These are phyloP conservation scores for Mycena alexandri DNA, from an alignment of 768 basidiomycete genomes.

Conservation along the genomic window DNA sequence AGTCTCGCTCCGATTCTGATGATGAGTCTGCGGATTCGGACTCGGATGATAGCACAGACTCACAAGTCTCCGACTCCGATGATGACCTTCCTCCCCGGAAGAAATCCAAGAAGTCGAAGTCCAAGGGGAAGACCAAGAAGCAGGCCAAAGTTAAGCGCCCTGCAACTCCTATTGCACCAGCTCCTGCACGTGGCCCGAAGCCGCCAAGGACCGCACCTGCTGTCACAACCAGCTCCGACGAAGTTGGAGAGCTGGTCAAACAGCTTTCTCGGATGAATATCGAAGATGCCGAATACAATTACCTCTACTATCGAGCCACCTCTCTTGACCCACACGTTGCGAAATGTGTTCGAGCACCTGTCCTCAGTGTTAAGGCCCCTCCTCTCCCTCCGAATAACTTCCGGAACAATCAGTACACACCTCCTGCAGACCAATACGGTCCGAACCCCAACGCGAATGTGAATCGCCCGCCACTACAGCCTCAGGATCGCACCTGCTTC, in stretches of 20 bases:
- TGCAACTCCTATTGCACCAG: background rate
- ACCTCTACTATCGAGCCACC: constrained; percentile 20
- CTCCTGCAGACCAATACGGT: background rate
- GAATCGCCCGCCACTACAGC: background rate
- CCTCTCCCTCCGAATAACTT: constrained; percentile 17
- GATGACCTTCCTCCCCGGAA: background rate
- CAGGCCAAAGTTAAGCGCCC: background rate
- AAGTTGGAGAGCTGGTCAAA: constrained; percentile 17
- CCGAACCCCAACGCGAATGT: background rate
- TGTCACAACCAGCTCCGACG: background rate
- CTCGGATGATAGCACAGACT: background rate
- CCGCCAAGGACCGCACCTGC: no score
- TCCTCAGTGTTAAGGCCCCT: background rate
- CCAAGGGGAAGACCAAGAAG: background rate
- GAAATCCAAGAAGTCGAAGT: background rate
- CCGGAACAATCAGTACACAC: constrained; percentile 15
- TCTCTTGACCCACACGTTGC: constrained; percentile 16
- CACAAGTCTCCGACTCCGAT: background rate
- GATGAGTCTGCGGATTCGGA: background rate
- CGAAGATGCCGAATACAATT: constrained; percentile 17
- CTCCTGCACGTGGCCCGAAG: background rate
- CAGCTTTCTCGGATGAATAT: constrained; percentile 4
- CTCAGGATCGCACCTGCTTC: background rate
- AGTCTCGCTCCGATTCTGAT: background rate
- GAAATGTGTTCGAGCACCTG: constrained; percentile 15